Evolutionary conservation across 495 filamentous ascomycete species (phyloP), one percentile per base, ranked within the genome.

Genomic region (Aspergillus incahuasiensis): DNA sequence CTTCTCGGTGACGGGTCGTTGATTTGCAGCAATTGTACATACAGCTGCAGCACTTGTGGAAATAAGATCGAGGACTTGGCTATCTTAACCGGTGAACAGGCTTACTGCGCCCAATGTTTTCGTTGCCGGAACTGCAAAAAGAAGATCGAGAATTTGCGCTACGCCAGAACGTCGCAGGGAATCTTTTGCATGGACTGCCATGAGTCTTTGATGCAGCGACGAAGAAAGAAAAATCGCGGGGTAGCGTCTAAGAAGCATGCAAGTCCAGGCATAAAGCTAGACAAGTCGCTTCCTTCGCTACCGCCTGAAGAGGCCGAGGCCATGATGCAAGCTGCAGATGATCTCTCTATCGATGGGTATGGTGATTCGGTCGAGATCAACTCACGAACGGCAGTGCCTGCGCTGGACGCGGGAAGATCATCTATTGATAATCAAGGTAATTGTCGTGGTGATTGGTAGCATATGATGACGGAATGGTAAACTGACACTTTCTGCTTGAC

Each of bases 121-220:
- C 83, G 90, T 63, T 99, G 95, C 70, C 81, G 95, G 58, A 99
- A 97, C 68, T 99, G 95, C 80, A 99, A 97, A 73, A 81, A 86
- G 66, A 95, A 96, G 74, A 99, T 99, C 43, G 95, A 99, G 69
- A 99, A 99, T 67, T 77, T 99, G 50, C 88, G 95, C 64, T 99
- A 99, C 80, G 95, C 95, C 18, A 82, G 94, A 55, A 99, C 95
- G 0, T 97, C 95, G 11, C 94, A 97, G 68, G 95, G 95, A 35
- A 99, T 97, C 48, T 97, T 99, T 68, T 99, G 95, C 78, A 99
- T 99, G 95, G 91, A 87, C 66, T 99, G 95, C 67, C 95, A 99
- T 67, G 95, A 99, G 66, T 91, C 90, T n/a, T 72, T 99, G 28
- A 99, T 99, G 95, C 91, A 94, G 44, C 79, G 95, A 54, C 81